phyloP scores from a whole-genome alignment of 768 basidiomycete genomes.

The Rossbeevera mucosa region DNA sequence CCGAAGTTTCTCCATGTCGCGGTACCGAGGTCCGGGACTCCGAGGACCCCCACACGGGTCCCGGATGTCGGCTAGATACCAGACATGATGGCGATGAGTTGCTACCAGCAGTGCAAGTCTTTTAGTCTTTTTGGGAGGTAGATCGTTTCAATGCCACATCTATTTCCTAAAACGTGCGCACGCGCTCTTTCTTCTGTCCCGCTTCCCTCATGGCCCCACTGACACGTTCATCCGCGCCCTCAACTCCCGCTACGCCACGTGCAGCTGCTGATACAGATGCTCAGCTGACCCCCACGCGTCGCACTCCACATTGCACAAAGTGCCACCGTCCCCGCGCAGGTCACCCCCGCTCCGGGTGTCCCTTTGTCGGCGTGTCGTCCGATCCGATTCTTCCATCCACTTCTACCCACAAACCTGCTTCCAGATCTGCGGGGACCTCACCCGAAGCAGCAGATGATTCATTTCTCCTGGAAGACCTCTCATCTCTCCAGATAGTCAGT shows the following conservation, averaged over 20 bases:
- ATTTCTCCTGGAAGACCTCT: slow-evolving; percentile 40
- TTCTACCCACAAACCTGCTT: slow-evolving; percentile 4
- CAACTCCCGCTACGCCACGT: slow-evolving; percentile 26
- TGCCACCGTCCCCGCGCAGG: slow-evolving; percentile 53
- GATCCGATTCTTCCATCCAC: slow-evolving; percentile 14
- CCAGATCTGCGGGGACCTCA: background rate
- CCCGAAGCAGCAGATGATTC: slow-evolving; percentile 17
- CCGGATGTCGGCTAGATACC: background rate
- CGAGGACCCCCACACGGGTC: background rate
- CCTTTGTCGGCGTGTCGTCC: slow-evolving; percentile 34
- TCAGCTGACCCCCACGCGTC: slow-evolving; percentile 38
- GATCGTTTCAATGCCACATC: background rate
- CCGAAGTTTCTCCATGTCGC: background rate
- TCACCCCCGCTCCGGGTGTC: slow-evolving; percentile 63
- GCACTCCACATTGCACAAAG: slow-evolving; percentile 49
- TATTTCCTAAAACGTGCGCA: background rate
- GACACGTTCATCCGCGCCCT: slow-evolving; percentile 29
- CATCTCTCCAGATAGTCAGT: slow-evolving; percentile 41
- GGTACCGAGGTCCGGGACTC: background rate
- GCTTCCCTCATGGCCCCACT: slow-evolving; percentile 20
- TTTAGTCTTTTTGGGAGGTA: background rate
- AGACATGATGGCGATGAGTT: background rate
- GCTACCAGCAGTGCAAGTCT: background rate
- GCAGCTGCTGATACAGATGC: slow-evolving; percentile 5
- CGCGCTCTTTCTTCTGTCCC: background rate